phyloP scores from a whole-genome alignment of 2,329 filamentous ascomycete genomes.

The Arthroderma sp. region DNA sequence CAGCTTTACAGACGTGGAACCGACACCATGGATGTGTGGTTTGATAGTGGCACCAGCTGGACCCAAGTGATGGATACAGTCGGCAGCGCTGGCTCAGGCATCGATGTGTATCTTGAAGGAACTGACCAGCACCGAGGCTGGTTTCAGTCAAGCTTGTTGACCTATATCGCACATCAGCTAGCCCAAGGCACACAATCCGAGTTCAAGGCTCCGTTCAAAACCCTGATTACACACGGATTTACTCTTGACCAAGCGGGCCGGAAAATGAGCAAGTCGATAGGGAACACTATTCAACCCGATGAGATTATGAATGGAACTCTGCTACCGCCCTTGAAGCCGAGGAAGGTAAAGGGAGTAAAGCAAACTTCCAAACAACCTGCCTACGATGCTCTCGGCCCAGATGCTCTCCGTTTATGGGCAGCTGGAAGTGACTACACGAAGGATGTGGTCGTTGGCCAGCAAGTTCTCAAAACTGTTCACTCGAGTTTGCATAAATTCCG shows the following conservation, averaged over 20 bases:
- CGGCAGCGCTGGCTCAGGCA: conserved; percentile 27
- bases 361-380: conserved; percentile 23
- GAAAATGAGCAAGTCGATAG: conserved; percentile 97
- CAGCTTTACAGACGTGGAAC: conserved; percentile 56
- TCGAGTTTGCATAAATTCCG: conserved; percentile 72
- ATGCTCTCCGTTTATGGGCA: conserved; percentile 80
- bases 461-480: conserved; percentile 64
- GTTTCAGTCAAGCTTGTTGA: conserved; percentile 94
- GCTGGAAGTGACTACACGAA: conserved; percentile 83
- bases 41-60: conserved; percentile 96
- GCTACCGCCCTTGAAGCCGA: conserved; percentile 54
- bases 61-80: conserved; percentile 35
- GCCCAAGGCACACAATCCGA: conserved; percentile 20
- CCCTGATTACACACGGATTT: conserved; percentile 90
- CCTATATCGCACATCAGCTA: conserved; percentile 53
- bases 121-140: conserved; percentile 93
- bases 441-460: conserved; percentile 70
- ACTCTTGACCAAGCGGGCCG: conserved; percentile 78
- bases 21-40: conserved; percentile 99
- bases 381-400: conserved; percentile 66
- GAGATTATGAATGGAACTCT: conserved; percentile 78
- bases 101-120: conserved; percentile 86
- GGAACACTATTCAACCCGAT: conserved; percentile 69
- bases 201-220: conserved; percentile 60
- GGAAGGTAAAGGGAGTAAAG: conserved; percentile 42